phyloP scores from a whole-genome alignment of 208 protist genomes.

The Porcisia hertigi region DNA sequence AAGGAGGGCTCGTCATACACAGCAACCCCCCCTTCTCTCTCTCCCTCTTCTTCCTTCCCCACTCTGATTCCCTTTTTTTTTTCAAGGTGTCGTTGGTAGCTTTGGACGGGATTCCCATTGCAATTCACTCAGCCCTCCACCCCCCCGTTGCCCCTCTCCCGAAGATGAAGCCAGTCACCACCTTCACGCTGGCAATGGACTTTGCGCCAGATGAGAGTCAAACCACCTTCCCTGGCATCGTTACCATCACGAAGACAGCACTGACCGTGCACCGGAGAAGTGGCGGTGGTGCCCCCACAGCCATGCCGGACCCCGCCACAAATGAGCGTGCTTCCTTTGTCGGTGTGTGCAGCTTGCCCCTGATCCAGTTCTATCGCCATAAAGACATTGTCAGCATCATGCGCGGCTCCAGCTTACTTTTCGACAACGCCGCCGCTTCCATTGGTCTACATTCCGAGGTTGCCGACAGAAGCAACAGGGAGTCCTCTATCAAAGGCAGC shows the following conservation, averaged over 20 bases:
- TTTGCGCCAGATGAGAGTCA: conserved; percentile 52
- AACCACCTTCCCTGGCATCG: conserved; percentile 36
- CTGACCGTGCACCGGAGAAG: conserved; percentile 56
- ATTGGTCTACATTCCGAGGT: conserved; percentile 16
- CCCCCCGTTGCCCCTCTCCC: neutral
- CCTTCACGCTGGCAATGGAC: conserved; percentile 47
- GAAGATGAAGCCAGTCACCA: conserved; percentile 6
- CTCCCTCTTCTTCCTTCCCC: neutral
- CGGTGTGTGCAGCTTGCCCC: conserved; percentile 65
- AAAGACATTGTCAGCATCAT: conserved; percentile 47
- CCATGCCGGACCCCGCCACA: conserved; percentile 17
- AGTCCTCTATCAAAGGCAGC: conserved; percentile 25
- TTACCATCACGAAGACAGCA: conserved; percentile 64
- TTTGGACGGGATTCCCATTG: neutral
- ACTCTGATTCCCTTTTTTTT: neutral
- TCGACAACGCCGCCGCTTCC: conserved; percentile 66
- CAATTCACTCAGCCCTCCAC: neutral
- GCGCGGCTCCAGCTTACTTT: conserved; percentile 52
- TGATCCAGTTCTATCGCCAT: conserved; percentile 65
- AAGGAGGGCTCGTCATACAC: too few species aligned
- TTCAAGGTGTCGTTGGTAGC: neutral
- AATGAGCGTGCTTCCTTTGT: conserved; percentile 57
- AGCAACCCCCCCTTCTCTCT: neutral
- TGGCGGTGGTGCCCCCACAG: conserved; percentile 1
- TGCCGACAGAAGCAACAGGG: neutral